Base-by-base conservation (phyloP, 73 alveolate species). In the Stentor roeselii region DNA sequence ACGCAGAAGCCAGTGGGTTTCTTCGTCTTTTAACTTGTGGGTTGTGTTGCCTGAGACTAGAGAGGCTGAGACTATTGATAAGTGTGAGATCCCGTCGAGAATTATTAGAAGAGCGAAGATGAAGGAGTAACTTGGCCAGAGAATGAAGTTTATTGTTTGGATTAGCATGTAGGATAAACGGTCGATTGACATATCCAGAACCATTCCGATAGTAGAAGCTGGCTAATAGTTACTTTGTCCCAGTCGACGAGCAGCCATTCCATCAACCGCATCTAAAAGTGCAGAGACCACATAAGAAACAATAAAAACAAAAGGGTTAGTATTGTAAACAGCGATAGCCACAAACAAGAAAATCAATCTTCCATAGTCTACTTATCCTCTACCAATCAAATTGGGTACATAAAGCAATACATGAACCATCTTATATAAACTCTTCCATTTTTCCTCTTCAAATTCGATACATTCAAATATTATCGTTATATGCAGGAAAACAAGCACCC, bases 231-330 rank as follows among this genome's bases (percentile, higher is more conserved):
- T 67, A 67, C 82, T 67, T 67, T 67, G 82, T 1, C 32, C n/a
- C 50, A 67, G 32, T 11, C 32, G 36, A 15, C 82, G 36, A 21
- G 82, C 82, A 15, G 82, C 82, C 82, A 67, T 67, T 2, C 82
- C 82, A 67, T 67, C 82, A n/a, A 67, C 36, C 11, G 82, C 82
- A 30, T 67, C 82, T 11, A 67, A 30, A 15, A 30, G 30, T 15
- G 36, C 36, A 30, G 82, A 67, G 36, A 34, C 41, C 2, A 34
- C 82, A 30, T 67, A 21, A 89, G 82, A 86, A 75, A 86, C 39
- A 80, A 83, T 77, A 82, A 82, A 67, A 58, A 31, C 74, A 1
- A 58, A 31, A 21, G 74, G 74, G 2, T 58, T 58, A 21, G 74
- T 21, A 21, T 58, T n/a, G 2, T 58, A 58, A 21, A 58, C 74